Evolutionary conservation across 495 filamentous ascomycete species (phyloP).

Genomic region (Letharia columbiana): DNA sequence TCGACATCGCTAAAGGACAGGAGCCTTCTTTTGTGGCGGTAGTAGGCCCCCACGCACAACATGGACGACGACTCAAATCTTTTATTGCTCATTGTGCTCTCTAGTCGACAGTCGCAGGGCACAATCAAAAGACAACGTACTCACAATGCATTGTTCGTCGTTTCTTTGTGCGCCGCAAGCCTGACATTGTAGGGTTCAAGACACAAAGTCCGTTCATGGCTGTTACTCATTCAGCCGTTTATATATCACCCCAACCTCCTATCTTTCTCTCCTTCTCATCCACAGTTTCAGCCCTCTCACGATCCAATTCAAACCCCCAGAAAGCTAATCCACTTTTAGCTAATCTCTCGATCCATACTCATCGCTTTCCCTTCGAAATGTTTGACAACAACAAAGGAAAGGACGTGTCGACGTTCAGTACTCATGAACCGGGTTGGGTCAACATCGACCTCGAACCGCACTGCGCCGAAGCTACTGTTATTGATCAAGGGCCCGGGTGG

Average conservation of each 20-base stretch:
- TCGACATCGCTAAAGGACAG: not conserved
- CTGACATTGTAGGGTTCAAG: not conserved
- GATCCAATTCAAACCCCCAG: not conserved
- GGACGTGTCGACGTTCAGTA: not conserved
- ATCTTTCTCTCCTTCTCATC: not conserved
- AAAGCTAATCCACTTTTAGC: not conserved
- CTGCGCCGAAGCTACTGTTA: not conserved
- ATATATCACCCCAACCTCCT: not conserved
- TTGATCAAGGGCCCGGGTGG: not conserved
- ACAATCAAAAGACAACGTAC: not conserved
- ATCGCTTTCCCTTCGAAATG: not conserved
- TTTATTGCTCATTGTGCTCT: not conserved
- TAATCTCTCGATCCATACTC: not conserved
- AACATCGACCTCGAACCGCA: not conserved
- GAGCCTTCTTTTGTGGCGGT: not conserved
- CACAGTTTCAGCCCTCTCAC: not conserved
- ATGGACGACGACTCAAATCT: not conserved
- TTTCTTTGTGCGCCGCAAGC: not conserved
- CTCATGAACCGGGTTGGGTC: not conserved
- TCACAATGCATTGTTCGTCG: not conserved
- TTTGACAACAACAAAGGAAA: not conserved
- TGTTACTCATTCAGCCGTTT: not conserved
- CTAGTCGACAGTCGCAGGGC: not conserved
- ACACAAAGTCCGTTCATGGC: not conserved
- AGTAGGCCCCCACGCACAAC: not conserved